Percentiles rank a stretch among this genome's conserved stretches.
These are phyloP conservation scores for Dalbergia oliveri DNA, from an alignment of 306 rosid genomes.

Conservation along the genomic window DNA sequence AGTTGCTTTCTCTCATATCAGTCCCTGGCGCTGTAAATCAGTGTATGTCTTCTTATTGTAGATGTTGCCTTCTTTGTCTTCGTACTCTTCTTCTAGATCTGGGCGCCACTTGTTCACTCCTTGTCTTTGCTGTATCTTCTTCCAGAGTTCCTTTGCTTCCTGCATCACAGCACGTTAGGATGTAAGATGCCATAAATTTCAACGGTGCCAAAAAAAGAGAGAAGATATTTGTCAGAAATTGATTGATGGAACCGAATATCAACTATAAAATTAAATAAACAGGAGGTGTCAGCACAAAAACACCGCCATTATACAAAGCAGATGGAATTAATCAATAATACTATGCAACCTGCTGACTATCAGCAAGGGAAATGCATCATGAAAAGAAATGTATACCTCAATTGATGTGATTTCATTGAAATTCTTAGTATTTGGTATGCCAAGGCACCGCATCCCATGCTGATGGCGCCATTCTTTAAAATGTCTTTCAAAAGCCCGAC, in stretches of 20 bases:
- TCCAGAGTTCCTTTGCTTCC: constrained; percentile 99
- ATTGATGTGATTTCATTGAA: constrained; percentile 96
- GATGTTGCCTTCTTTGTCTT: constrained; percentile 97
- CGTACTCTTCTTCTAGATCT: constrained; percentile 98
- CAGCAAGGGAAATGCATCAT: constrained; percentile 5
- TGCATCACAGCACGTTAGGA: constrained; percentile 49
- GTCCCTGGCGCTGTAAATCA: constrained; percentile 98
- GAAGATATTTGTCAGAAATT: neutral
- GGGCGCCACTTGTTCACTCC: constrained; percentile 99
- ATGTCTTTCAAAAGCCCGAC: constrained; percentile 97
- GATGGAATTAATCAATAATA: neutral
- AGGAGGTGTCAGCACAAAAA: constrained; percentile 1
- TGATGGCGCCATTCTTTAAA: constrained; percentile 99
- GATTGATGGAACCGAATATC: neutral
- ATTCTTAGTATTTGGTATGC: constrained; percentile 97
- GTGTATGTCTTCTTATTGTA: constrained; percentile 95
- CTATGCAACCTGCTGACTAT: neutral
- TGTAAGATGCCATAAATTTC: constrained; percentile 26
- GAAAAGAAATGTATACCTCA: constrained; percentile 64
- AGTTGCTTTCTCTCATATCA: constrained; percentile 59
- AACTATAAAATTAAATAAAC: neutral
- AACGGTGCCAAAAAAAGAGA: neutral
- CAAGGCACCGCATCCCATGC: constrained; percentile 99
- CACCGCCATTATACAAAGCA: neutral
- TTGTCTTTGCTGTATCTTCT: constrained; percentile 87